A percentile compares a stretch with the other conserved stretches of the same genome.
Evolutionary conservation across 1,284 basidiomycete genomes (phyloP).

Genomic region (Vanrija sp.): DNA sequence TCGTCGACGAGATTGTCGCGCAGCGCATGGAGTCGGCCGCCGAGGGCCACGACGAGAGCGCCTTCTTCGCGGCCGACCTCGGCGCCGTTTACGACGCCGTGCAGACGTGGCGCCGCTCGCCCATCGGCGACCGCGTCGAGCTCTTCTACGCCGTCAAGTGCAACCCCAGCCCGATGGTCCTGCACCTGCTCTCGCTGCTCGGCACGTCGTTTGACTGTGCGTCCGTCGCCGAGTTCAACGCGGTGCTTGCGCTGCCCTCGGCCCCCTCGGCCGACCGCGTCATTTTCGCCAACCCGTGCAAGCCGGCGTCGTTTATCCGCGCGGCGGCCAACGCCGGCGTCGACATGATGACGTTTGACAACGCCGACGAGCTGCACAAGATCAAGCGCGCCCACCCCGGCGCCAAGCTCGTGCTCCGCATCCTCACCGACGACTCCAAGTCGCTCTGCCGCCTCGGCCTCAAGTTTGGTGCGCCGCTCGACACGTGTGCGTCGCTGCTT

Average conservation of each 20-base stretch:
- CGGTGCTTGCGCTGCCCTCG: conserved; percentile 70
- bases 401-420: conserved; percentile 87
- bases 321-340: conserved; percentile 75
- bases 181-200: conserved; percentile 82
- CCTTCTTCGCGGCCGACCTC: conserved; percentile 95
- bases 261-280: conserved; percentile 58
- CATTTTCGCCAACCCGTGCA: conserved; percentile 99
- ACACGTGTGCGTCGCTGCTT: conserved; percentile 74
- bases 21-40: conserved; percentile 11
- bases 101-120: conserved; percentile 71
- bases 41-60: conserved; percentile 60
- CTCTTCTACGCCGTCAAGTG: conserved; percentile 97
- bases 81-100: conserved; percentile 83
- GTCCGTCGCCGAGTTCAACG: conserved; percentile 89
- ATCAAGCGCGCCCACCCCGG: conserved; percentile 74
- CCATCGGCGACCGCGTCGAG: conserved; percentile 70
- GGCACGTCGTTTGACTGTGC: conserved; percentile 97
- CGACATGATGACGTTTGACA: conserved; percentile 96
- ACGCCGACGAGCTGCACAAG: conserved; percentile 96
- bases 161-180: conserved; percentile 92
- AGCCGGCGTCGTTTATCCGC: conserved; percentile 89
- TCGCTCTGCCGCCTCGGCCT: conserved; percentile 87
- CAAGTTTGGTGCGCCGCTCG: conserved; percentile 94
- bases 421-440: conserved; percentile 95
- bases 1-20: conserved; percentile 33